Conservation (phyloP, 305 asterid genomes). For the Fraxinus baroniana region DNA sequence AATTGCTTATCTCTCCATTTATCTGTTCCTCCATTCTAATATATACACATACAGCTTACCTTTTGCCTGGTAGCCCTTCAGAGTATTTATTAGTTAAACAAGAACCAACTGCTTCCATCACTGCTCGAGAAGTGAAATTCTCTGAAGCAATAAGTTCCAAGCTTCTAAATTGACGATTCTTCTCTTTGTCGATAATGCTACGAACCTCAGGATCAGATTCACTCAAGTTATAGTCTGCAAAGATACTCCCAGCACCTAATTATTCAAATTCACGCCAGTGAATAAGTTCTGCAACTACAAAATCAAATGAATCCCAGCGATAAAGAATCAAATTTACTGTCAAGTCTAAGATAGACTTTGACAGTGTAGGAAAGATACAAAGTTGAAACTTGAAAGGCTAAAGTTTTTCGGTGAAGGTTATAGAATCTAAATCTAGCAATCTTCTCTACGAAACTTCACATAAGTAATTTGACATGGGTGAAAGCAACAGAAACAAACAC, state of each 20-base stretch:
- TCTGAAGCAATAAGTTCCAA: slow-evolving; percentile 95
- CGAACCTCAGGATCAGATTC: slow-evolving; percentile 80
- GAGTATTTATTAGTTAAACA: slow-evolving; percentile 95
- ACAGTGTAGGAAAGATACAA: background rate
- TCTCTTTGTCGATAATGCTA: slow-evolving; percentile 57
- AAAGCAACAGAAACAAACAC: background rate
- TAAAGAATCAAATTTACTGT: background rate
- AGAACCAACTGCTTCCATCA: slow-evolving; percentile 99
- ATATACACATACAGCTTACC: slow-evolving; percentile 36
- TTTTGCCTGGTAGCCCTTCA: slow-evolving; percentile 94
- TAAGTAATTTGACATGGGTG: background rate
- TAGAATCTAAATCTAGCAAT: background rate
- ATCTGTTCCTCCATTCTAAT: background rate
- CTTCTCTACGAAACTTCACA: background rate
- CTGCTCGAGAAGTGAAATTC: slow-evolving; percentile 95
- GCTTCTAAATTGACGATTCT: slow-evolving; percentile 86
- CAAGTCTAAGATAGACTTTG: background rate
- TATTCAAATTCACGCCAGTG: slow-evolving; percentile 10
- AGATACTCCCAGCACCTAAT: slow-evolving; percentile 58
- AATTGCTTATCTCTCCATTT: background rate
- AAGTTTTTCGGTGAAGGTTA: background rate
- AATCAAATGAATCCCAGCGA: slow-evolving; percentile 1
- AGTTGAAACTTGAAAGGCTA: background rate
- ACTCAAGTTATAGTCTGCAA: slow-evolving; percentile 54
- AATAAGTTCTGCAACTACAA: slow-evolving; percentile 1